Evolutionary conservation across 495 filamentous ascomycete species (phyloP).

Genomic region (Hypoxylon cercidicola): DNA sequence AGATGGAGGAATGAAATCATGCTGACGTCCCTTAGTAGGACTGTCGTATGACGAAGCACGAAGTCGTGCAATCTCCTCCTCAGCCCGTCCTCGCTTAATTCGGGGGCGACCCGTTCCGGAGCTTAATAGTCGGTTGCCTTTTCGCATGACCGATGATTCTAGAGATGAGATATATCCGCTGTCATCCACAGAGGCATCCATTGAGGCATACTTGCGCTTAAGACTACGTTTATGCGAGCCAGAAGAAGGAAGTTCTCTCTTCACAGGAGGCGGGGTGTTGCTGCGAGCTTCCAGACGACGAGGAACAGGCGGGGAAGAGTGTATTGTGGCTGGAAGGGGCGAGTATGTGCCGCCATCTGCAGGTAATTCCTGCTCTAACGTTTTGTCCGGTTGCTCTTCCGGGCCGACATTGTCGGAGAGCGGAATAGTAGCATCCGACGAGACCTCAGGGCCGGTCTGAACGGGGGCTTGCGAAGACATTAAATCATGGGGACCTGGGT

Average conservation of each 20-base stretch:
- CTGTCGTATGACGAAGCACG: slow-evolving; percentile 94
- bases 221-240: slow-evolving; percentile 64
- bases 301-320: slow-evolving; percentile 89
- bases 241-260: slow-evolving; percentile 68
- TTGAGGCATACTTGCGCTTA: slow-evolving; percentile 76
- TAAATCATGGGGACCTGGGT: slow-evolving; percentile 19
- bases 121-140: slow-evolving; percentile 68
- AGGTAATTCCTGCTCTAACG: slow-evolving; percentile 60
- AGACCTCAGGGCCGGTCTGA: slow-evolving; percentile 66
- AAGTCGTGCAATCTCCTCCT: slow-evolving; percentile 95
- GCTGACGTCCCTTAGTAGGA: slow-evolving; percentile 71
- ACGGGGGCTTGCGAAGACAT: slow-evolving; percentile 40
- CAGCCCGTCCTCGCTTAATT: slow-evolving; percentile 86
- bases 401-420: slow-evolving; percentile 77
- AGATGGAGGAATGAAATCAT: slow-evolving; percentile 57
- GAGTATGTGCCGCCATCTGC: slow-evolving; percentile 67
- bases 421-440: slow-evolving; percentile 95
- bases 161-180: slow-evolving; percentile 97
- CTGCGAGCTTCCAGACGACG: slow-evolving; percentile 69
- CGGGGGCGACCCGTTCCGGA: slow-evolving; percentile 80
- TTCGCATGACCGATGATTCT: slow-evolving; percentile 89
- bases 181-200: slow-evolving; percentile 91
- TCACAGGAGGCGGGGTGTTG: slow-evolving; percentile 79
- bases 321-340: slow-evolving; percentile 64
- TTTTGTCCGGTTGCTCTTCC: slow-evolving; percentile 69